Conservation (phyloP, 345 rosid genomes). For the Eucalyptus pauciflora region DNA sequence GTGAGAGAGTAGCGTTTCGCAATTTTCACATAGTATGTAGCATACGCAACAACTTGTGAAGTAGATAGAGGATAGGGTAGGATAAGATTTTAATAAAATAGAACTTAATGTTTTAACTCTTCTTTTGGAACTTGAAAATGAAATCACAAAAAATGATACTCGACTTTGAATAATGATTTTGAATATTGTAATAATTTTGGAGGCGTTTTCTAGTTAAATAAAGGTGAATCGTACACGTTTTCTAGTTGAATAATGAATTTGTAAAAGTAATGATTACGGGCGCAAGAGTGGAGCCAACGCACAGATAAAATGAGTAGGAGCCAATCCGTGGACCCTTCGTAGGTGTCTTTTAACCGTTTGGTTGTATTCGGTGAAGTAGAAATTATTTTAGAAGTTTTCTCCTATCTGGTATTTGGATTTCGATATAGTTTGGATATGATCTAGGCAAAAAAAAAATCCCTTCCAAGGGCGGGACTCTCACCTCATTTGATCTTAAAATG, state of each 20-base stretch:
- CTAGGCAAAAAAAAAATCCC: not conserved
- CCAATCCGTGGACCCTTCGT: not conserved
- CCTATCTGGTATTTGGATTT: not conserved
- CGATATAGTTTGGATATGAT: not conserved
- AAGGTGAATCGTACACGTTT: rapidly evolving
- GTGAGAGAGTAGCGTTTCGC: no score
- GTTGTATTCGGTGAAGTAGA: not conserved
- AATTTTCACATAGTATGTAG: no score
- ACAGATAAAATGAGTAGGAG: not conserved
- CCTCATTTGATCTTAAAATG: not conserved
- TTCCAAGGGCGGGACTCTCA: not conserved
- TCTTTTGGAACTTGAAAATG: not conserved
- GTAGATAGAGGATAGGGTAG: no score
- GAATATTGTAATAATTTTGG: not conserved
- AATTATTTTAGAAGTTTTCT: not conserved
- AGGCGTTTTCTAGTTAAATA: not conserved
- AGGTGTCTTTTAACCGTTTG: not conserved
- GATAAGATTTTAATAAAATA: no score
- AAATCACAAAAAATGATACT: not conserved
- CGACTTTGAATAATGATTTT: not conserved
- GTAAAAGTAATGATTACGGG: not conserved
- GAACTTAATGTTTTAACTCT: no score
- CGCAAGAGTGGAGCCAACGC: not conserved
- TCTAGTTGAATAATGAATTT: no score
- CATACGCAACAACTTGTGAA: no score